Conservation (phyloP, 169 alveolate species). For the Cystoisospora suis region DNA sequence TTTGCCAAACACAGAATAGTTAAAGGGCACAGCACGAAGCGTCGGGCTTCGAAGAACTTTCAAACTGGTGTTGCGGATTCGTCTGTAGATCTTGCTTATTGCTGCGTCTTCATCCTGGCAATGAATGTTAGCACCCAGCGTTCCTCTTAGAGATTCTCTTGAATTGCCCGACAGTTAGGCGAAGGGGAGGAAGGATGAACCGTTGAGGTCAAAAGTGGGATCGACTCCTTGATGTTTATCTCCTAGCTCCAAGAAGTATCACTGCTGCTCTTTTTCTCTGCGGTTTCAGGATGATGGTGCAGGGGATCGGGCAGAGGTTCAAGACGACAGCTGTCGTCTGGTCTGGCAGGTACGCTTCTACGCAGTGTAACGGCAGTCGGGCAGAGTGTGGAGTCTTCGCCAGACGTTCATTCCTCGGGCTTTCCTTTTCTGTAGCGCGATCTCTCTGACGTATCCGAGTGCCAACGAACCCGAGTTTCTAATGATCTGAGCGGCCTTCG, state of each 20-base stretch:
- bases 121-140: neutral
- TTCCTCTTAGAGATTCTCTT: neutral
- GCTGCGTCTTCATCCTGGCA: neutral
- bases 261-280: neutral
- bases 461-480: no score
- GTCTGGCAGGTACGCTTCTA: neutral
- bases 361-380: no score
- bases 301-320: neutral
- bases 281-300: neutral
- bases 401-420: no score
- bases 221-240: neutral
- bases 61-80: neutral
- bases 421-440: no score
- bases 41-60: neutral
- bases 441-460: no score
- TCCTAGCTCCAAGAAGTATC: neutral
- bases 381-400: no score
- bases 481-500: no score
- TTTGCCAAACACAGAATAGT: neutral
- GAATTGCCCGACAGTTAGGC: neutral
- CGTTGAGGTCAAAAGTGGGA: neutral
- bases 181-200: neutral
- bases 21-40: neutral
- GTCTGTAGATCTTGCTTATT: neutral
- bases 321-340: slow-evolving; percentile 21